Evolutionary conservation across 148 eudicot genomes (phyloP).

Genomic region (Talinum fruticosum): DNA sequence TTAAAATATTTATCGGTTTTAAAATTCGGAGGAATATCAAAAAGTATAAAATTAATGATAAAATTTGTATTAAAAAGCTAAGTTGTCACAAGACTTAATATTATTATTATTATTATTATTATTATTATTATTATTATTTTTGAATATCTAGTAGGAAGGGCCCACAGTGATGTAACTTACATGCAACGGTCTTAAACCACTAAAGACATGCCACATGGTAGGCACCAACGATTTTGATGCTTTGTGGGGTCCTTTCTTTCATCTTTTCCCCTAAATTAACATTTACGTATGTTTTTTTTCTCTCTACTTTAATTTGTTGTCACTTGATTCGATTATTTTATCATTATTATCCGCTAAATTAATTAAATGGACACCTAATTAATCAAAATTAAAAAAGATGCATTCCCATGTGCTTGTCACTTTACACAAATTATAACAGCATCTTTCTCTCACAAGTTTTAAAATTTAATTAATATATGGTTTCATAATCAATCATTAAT

Average conservation of each 20-base stretch:
- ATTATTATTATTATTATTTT: too few relatives aligned
- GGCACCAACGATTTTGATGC: constrained; percentile 29
- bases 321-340: constrained; percentile 11
- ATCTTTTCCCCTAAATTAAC: constrained; percentile 13
- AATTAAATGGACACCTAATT: constrained; percentile 28
- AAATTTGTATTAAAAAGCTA: too few relatives aligned
- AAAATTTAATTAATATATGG: background rate
- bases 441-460: constrained; percentile 7
- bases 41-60: too few relatives aligned
- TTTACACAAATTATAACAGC: constrained; percentile 12
- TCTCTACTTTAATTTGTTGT: constrained; percentile 24
- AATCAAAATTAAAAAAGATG: constrained; percentile 18
- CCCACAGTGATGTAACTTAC: constrained; percentile 21
- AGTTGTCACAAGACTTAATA: too few relatives aligned
- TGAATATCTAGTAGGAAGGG: too few relatives aligned
- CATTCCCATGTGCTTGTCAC: constrained; percentile 28
- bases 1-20: too few relatives aligned
- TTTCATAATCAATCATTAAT: too few relatives aligned
- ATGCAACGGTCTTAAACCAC: constrained; percentile 27
- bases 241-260: constrained; percentile 9
- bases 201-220: constrained; percentile 33
- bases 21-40: too few relatives aligned
- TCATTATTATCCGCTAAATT: constrained; percentile 2
- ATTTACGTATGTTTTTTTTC: constrained; percentile 11
- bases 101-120: too few relatives aligned